Conservation (phyloP, 306 rosid genomes). For the Leucaena leucocephala region DNA sequence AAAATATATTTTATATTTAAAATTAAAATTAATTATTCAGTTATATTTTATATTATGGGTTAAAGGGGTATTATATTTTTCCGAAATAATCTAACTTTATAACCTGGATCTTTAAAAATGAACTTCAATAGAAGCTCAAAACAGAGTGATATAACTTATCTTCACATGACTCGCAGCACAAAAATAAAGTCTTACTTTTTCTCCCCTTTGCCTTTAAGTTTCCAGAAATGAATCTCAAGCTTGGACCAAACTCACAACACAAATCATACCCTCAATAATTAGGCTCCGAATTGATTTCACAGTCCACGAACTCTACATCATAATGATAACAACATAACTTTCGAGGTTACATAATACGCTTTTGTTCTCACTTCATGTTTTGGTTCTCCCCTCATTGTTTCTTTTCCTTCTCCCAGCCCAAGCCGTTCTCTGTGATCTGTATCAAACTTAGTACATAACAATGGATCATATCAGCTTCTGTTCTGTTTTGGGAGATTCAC, state of each 20-base stretch:
- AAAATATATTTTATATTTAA: no score
- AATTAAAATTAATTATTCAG: no score
- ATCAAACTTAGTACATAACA: not conserved
- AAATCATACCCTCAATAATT: slow-evolving; percentile 31
- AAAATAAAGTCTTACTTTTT: no score
- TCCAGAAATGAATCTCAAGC: not conserved
- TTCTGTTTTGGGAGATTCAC: not conserved
- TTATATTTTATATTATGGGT: no score
- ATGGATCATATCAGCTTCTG: not conserved
- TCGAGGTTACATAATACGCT: not conserved
- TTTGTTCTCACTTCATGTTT: not conserved
- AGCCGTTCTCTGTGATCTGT: not conserved
- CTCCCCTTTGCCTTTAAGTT: no score
- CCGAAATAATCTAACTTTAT: no score
- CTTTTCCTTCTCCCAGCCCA: not conserved
- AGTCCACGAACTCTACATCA: not conserved
- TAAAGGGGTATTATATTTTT: no score
- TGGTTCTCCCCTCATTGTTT: not conserved
- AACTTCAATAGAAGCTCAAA: no score
- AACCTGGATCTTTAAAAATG: no score
- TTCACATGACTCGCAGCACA: no score
- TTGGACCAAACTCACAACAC: not conserved
- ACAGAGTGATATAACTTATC: no score
- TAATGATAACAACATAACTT: not conserved
- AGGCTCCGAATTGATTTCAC: slow-evolving; percentile 11